Evolutionary conservation across 331 rosid genomes (phyloP).

Genomic region (Rosa hybrid): DNA sequence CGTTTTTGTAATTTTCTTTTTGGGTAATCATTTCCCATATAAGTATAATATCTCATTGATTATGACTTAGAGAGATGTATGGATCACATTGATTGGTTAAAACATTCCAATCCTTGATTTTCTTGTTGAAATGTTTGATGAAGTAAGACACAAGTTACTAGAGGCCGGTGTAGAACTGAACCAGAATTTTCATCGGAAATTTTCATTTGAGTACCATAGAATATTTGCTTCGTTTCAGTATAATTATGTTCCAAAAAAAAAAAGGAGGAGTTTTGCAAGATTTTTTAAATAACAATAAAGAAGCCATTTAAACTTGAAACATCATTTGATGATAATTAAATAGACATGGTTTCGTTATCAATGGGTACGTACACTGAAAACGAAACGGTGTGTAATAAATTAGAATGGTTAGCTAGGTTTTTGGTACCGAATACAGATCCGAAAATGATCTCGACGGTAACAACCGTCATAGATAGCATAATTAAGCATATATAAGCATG

Average conservation of each 20-base stretch:
- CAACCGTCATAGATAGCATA: neutral
- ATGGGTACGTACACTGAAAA: neutral
- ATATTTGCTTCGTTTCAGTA: too few species aligned
- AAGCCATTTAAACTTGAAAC: too few species aligned
- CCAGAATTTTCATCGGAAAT: too few species aligned
- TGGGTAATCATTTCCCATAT: neutral
- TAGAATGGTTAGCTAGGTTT: neutral
- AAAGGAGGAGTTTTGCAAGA: too few species aligned
- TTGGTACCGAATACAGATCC: neutral
- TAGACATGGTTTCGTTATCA: neutral
- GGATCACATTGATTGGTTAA: neutral
- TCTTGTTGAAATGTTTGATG: neutral
- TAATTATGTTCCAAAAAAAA: too few species aligned
- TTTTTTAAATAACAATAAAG: too few species aligned
- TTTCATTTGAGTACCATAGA: too few species aligned
- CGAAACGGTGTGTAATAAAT: neutral
- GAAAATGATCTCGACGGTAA: neutral
- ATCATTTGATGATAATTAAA: too few species aligned
- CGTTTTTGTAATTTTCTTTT: neutral
- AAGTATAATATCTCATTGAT: neutral
- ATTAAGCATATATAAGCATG: neutral
- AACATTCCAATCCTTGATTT: neutral
- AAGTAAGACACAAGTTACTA: neutral
- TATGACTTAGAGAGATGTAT: neutral
- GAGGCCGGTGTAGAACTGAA: neutral